Base-by-base conservation (phyloP, 2,329 filamentous ascomycete species). In the Penicillium sp. region DNA sequence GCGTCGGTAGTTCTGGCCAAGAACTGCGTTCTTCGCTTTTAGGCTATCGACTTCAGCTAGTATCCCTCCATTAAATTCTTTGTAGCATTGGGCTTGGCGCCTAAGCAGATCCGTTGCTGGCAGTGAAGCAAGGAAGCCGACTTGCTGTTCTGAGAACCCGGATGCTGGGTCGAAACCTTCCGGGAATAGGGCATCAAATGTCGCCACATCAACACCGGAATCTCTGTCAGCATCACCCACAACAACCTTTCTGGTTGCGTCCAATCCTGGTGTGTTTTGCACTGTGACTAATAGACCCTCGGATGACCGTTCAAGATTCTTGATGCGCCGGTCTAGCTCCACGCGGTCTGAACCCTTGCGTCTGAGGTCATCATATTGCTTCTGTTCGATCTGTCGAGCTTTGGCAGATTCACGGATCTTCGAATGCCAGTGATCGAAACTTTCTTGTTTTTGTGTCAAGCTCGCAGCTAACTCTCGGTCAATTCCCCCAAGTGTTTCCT, bases 1-100 rank as follows among this genome's bases (percentile, higher is more conserved):
- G 61, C 88, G 89, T 27, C 91, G 84, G 70, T 97, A 97, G 73
- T 94, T 91, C 61, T 88, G 80, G 67, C 96, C 93, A 4, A 96
- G 80, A 51, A 96, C 91, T 5, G 86, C 87, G 64, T 90, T 93
- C 56, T 89, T 86, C 31, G 87, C 86, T 69, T 90, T 87, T 9
- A 99, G 81, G 6, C 82, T 82, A 18, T 83, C 81, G 2, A 91
- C 86, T 63, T 88, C 84, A 48, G 84, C 83, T 50, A 84, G 78
- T 13, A 94, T 84, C 18, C 82, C 79, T 40, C 82, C 79, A 42
- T 91, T 90, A 45, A 91, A 86, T 13, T 79, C 77, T 53, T 83
- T 80, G 57, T 96, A 88, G 3, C 89, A 89, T 39, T 84, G 82
- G 21, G 91, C 78, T 7, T 88, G 80, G 34, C 89, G 86, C 29